Evolutionary conservation across 768 basidiomycete species (phyloP).

Genomic region (Sarcodon sp.): DNA sequence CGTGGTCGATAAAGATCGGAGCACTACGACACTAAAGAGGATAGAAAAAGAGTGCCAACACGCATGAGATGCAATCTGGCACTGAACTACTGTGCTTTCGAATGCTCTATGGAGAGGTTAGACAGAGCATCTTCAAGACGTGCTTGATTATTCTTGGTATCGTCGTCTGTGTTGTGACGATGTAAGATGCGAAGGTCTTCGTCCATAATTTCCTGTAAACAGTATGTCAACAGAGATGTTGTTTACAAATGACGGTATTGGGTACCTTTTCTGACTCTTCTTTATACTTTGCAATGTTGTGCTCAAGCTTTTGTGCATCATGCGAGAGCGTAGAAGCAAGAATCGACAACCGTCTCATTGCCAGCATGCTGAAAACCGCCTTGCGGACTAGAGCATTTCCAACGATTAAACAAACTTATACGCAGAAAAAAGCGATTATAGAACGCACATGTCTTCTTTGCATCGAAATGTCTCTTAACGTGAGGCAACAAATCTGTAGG

Average conservation of each 20-base stretch:
- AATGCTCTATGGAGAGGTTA: no score
- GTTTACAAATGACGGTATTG: background rate
- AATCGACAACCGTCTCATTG: constrained; percentile 67
- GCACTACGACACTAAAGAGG: no score
- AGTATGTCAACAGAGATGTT: background rate
- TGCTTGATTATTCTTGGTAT: background rate
- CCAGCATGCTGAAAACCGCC: constrained; percentile 78
- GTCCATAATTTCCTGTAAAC: background rate
- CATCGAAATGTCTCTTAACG: constrained; percentile 84
- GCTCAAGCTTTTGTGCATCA: constrained; percentile 37
- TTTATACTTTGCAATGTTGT: constrained; percentile 57
- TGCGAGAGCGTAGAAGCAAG: constrained; percentile 30
- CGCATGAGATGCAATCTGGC: no score
- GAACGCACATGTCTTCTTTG: constrained; percentile 68
- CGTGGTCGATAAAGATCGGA: no score
- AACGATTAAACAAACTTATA: background rate
- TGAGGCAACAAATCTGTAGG: constrained; percentile 77
- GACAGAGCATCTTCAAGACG: no score
- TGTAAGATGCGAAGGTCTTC: background rate
- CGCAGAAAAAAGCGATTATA: background rate
- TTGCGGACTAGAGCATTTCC: constrained; percentile 53
- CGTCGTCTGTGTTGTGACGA: background rate
- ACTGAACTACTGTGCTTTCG: no score
- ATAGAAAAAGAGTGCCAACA: no score
- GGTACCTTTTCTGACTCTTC: constrained; percentile 65